Base-by-base conservation (phyloP, 2,329 filamentous ascomycete species). In the Orbilia blumenaviensis region DNA sequence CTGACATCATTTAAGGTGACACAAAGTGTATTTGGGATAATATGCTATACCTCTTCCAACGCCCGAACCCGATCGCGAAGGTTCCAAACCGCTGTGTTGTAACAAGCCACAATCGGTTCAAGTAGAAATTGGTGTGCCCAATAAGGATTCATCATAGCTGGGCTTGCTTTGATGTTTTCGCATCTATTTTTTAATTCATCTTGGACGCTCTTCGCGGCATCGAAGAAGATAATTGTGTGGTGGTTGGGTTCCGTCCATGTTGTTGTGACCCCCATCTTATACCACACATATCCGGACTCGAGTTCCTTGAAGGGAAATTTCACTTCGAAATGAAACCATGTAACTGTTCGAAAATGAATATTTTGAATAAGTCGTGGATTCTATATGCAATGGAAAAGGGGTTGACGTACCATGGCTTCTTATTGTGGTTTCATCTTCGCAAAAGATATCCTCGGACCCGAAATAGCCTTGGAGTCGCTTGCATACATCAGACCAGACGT, bases 321-420 rank as follows among this genome's bases (percentile, higher is more conserved):
- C 23, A 56, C 7, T 16, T 56, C 52, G 32, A 56, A 56, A 16
- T 56, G 52, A 12, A 56, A 56, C 52, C 52, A 56, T 14, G 52
- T 56, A 14, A 56, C 50, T 56, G n/a, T 23, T 16, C 14, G 9
- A 10, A 10, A n/a, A 29, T 18, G 41, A 10, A 50, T 14, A 50
- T 14, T 50, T 8, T 4, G 2, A 1, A n/a, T 18, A 16, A 18
- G 27, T 54, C 50, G n/a, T 23, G 14, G 21, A 12, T 12, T 54
- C 16, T 16, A 34, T n/a, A n/a, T n/a, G n/a, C n/a, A n/a, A n/a
- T n/a, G n/a, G n/a, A 23, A 34, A n/a, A 34, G 8, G 14, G 25
- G 3, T 10, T 25, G 14, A 3, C 2, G 23, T 56, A 56, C 52
- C 52, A 5, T 56, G 52, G 25, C n/a, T 6, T 3, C 2, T 18